phyloP scores from a whole-genome alignment of 2,329 filamentous ascomycete genomes.

The Fusarium ambrosium region DNA sequence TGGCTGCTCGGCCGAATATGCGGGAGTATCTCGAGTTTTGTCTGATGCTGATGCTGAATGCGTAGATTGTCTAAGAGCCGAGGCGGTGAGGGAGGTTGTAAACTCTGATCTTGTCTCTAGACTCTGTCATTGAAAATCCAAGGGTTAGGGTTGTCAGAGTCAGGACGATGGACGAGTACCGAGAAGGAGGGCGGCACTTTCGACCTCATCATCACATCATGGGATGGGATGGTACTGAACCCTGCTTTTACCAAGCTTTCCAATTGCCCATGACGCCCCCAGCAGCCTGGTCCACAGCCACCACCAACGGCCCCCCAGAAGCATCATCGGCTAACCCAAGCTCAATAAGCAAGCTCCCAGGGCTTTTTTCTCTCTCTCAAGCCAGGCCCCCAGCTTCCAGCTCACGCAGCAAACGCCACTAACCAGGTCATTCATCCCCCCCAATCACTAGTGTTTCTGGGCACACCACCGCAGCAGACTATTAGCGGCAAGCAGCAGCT shows the following conservation, averaged over 20 bases:
- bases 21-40: background rate
- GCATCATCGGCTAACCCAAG: background rate
- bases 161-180: background rate
- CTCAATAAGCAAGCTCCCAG: background rate
- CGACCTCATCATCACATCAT: conserved; percentile 1
- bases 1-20: background rate
- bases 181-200: background rate
- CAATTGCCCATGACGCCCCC: background rate
- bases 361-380: background rate
- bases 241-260: background rate
- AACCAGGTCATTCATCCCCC: conserved; percentile 10
- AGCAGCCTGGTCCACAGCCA: background rate
- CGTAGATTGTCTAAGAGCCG: conserved; percentile 3
- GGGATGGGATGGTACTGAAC: background rate
- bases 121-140: background rate
- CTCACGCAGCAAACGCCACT: conserved; percentile 34
- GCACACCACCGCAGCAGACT: conserved; percentile 26
- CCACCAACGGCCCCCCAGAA: background rate
- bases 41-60: background rate
- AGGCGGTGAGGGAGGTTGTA: conserved; percentile 1
- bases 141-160: conserved; percentile 25
- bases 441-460: conserved; percentile 35
- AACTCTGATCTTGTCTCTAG: background rate
- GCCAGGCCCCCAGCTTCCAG: conserved; percentile 7
- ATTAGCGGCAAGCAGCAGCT: conserved; percentile 35